phyloP scores from a whole-genome alignment of 2,329 filamentous ascomycete genomes.

The Didymellaceae sp. region DNA sequence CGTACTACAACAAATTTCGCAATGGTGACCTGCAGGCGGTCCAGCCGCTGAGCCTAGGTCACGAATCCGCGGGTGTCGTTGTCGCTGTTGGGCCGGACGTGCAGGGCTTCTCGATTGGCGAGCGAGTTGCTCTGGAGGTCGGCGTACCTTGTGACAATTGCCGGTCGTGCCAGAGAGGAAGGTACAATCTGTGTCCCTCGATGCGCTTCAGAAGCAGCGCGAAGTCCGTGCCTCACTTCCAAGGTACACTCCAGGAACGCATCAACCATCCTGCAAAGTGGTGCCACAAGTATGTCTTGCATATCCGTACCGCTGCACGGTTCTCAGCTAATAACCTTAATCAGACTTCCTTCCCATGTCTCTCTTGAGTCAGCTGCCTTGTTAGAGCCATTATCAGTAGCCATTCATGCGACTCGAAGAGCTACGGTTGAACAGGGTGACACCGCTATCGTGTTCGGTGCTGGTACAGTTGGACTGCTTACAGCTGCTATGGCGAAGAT shows the following conservation, averaged over 20 bases:
- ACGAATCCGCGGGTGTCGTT: conserved; percentile 51
- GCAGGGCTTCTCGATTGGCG: conserved; percentile 48
- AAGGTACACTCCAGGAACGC: conserved; percentile 53
- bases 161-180: conserved; percentile 50
- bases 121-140: conserved; percentile 51
- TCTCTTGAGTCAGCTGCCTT: conserved; percentile 49
- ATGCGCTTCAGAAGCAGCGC: conserved; percentile 54
- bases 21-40: conserved; percentile 73
- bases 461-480: conserved; percentile 66
- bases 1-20: conserved; percentile 75
- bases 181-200: conserved; percentile 52
- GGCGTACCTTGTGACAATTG: conserved; percentile 52
- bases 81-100: conserved; percentile 48
- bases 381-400: conserved; percentile 74
- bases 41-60: conserved; percentile 65
- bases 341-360: conserved; percentile 49
- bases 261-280: conserved; percentile 54
- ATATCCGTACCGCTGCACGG: conserved; percentile 34
- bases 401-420: conserved; percentile 82
- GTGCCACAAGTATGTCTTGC: conserved; percentile 53
- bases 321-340: conserved; percentile 38
- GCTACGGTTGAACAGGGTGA: conserved; percentile 75
- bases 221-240: conserved; percentile 52
- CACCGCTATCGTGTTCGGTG: conserved; percentile 82
- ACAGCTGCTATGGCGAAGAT: conserved; percentile 51